A percentile compares a stretch with the other conserved stretches of the same genome.
Conservation (phyloP, 2,329 filamentous ascomycete species). For the Fusarium lyarnte region DNA sequence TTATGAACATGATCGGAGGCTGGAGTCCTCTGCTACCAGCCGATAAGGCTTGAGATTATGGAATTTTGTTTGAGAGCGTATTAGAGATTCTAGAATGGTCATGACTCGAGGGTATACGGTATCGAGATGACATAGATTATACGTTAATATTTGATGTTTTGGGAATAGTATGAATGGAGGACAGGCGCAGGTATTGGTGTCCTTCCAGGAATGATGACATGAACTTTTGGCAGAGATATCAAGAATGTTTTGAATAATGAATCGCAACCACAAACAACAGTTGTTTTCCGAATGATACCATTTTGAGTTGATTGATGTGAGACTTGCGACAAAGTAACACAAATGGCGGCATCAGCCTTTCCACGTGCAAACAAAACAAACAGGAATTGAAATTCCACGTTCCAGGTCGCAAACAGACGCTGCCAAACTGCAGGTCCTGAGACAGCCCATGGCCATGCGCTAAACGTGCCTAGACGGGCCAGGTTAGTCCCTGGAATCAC, state of each 20-base stretch:
- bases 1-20: constrained; percentile 42
- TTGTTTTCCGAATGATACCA: background rate
- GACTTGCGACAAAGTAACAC: background rate
- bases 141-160: constrained; percentile 10
- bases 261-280: background rate
- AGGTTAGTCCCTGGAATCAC: constrained; percentile 12
- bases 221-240: constrained; percentile 16
- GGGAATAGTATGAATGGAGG: background rate
- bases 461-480: constrained; percentile 5
- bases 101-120: constrained; percentile 25
- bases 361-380: constrained; percentile 20
- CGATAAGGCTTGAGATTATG: background rate
- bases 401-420: background rate
- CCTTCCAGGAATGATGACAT: constrained; percentile 13
- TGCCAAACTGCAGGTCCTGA: background rate
- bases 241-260: constrained; percentile 26
- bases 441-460: background rate
- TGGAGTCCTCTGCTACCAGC: constrained; percentile 27
- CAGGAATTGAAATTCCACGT: constrained; percentile 12
- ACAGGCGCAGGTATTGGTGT: background rate
- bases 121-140: constrained; percentile 19
- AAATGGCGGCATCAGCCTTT: constrained; percentile 11
- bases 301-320: background rate
- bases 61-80: constrained; percentile 19
- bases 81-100: constrained; percentile 17